Base-by-base conservation (phyloP, 2,329 filamentous ascomycete genomes). In the Aspergillus pseudonomiae region DNA sequence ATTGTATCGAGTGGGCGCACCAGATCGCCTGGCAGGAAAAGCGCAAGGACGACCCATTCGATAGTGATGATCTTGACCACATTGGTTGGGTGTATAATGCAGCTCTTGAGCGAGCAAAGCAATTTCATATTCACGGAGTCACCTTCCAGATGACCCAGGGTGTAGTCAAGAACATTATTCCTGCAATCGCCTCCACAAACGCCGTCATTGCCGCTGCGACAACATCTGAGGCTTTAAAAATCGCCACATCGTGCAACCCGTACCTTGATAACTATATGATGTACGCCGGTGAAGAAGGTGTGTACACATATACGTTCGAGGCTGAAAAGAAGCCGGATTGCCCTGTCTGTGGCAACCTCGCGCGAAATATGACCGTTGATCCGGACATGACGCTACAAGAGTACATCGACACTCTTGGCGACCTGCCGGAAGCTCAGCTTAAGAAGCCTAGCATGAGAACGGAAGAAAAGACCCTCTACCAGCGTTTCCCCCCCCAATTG, bases 121-220 rank as follows among this genome's bases (percentile, higher is more conserved):
- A 99, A 74, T 99, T 96, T 81, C 90, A 91, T 71, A 99, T 99
- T 70, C 79, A 88, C 0, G 96, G 95, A 10, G 92, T 99, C 63
- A 98, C 95, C 1, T 99, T 99, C 78, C 90, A 92, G 6, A 89
- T 97, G 78, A 97, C 96, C 0, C 95, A 99, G 77, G 96, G 95
- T 62, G 96, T 98, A 2, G 93, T 99, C 72, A 99, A 99, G 80
- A 99, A 99, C 79, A 99, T 99, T 78, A 99, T 99, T 65, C 95
- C 95, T 0, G 96, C 95, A 32, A 99, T 99, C 73, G 95, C 95
- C 21, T 97, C 93, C 1, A 99, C 95, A 7, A 99, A 99, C 76
- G 94, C 95, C 62, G 95, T 99, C 71, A 91, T 99, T 67, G 95
- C 95, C 1, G 95, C 94, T 1, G 91, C 92, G 59, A 98, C 94